Evolutionary conservation across 2,329 filamentous ascomycete species (phyloP), one percentile per base, ranked within the genome.

Genomic region (Metarhizium robertsii): DNA sequence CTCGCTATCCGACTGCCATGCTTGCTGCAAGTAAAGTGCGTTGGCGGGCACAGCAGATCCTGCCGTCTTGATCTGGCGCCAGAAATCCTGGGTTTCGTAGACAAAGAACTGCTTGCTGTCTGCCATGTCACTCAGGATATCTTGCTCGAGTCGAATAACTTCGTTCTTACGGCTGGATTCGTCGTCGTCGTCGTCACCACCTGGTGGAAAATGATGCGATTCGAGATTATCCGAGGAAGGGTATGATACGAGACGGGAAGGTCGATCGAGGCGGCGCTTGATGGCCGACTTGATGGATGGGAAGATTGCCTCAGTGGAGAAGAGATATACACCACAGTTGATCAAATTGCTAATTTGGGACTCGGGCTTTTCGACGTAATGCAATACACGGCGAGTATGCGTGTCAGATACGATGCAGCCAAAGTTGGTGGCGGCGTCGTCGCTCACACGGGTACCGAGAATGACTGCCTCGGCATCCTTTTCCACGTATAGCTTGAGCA

Each of bases 51-150:
- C 91, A 52, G 94, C 94, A 6, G 92, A 97, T 58, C 94, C 94
- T 58, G 94, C 94, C 2, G 94, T 96, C 83, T 99, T 99, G 82
- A 99, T 97, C 79, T 99, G 94, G 65, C 94, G 90, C 94, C 94
- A 99, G 74, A 99, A 99, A 72, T 97, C 94, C 77, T 95, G 95
- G 62, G 92, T 97, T 78, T 99, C 94, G 71, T 96, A 88, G 36
- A 97, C 94, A 74, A 91, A 97, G 79, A 99, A 99, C 72, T 94
- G 90, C 75, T 95, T 94, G 81, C 84, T 96, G 74, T 97, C 94
- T 59, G 94, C 92, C 66, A 97, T 85, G 67, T 97, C 92, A 53
- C 91, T 88, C 57, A 99, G 81, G 53, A 97, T 96, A 69, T 99
- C 94, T 75, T 97, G 94, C 76, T 99, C 94, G 55, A 99, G 81